These are phyloP conservation scores for Trichosporon ovoides DNA, from an alignment of 1,284 basidiomycete species.

Conservation along the genomic window DNA sequence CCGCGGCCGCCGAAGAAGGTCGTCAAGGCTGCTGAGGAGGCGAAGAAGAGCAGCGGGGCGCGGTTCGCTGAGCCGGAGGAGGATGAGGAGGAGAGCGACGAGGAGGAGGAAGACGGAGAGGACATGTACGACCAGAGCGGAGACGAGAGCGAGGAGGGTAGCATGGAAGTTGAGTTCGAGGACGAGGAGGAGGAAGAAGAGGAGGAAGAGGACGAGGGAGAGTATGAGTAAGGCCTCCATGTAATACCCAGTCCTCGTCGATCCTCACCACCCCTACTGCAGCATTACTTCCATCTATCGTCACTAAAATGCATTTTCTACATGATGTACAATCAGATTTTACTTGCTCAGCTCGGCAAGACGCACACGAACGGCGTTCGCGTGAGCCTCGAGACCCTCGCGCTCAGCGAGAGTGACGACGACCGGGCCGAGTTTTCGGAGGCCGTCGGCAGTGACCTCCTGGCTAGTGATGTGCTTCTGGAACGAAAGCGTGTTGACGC, in stretches of 20 bases:
- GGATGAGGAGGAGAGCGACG: slow-evolving; percentile 29
- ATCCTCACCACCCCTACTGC: background rate
- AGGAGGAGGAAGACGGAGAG: slow-evolving; percentile 24
- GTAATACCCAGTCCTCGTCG: background rate
- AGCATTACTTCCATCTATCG: background rate
- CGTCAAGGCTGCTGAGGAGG: slow-evolving; percentile 39
- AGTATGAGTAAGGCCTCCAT: background rate
- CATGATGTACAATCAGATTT: background rate
- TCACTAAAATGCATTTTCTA: slow-evolving; percentile 2
- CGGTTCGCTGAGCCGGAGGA: slow-evolving; percentile 25
- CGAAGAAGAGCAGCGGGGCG: slow-evolving; percentile 34
- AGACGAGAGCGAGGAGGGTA: slow-evolving; percentile 19
- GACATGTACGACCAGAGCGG: slow-evolving; percentile 25
- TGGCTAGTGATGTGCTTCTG: slow-evolving; percentile 99
- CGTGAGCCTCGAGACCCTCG: slow-evolving; percentile 92
- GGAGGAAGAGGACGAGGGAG: slow-evolving; percentile 18
- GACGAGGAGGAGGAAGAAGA: slow-evolving; percentile 28
- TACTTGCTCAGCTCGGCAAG: slow-evolving; percentile 23
- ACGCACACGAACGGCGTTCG: slow-evolving; percentile 53
- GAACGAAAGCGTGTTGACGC: slow-evolving; percentile 95
- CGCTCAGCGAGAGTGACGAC: slow-evolving; percentile 89
- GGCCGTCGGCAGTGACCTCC: slow-evolving; percentile 74
- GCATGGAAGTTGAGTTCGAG: slow-evolving; percentile 22
- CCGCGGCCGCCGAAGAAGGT: slow-evolving; percentile 22
- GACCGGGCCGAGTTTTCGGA: slow-evolving; percentile 75